Conservation (phyloP, 2,329 filamentous ascomycete species). For the Helminthosporium solani region DNA sequence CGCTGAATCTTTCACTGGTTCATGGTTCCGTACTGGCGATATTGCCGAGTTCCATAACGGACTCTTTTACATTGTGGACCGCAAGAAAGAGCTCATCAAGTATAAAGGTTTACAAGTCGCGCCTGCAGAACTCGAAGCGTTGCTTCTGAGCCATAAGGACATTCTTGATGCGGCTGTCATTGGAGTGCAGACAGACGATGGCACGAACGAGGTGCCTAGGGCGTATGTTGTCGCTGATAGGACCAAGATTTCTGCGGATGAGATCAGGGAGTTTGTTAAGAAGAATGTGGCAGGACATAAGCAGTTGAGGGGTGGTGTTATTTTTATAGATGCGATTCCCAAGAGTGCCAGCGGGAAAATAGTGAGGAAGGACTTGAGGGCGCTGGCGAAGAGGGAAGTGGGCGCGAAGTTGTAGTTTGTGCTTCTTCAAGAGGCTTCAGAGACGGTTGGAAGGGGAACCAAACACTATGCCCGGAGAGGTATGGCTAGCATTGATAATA, state of each 20-base stretch:
- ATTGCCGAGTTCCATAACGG: slow-evolving; percentile 38
- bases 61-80: slow-evolving; percentile 47
- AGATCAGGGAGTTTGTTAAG: slow-evolving; percentile 39
- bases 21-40: slow-evolving; percentile 45
- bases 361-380: slow-evolving; percentile 38
- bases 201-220: slow-evolving; percentile 43
- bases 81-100: slow-evolving; percentile 50
- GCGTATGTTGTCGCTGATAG: slow-evolving; percentile 47
- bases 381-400: slow-evolving; percentile 32
- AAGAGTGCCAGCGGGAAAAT: slow-evolving; percentile 42
- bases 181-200: slow-evolving; percentile 40
- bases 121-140: slow-evolving; percentile 51
- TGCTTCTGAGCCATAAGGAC: slow-evolving; percentile 44
- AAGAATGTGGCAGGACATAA: slow-evolving; percentile 36
- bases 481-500: background rate
- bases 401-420: slow-evolving; percentile 30
- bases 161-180: slow-evolving; percentile 51
- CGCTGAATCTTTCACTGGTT: slow-evolving; percentile 30
- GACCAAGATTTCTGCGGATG: slow-evolving; percentile 26
- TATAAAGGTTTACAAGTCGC: slow-evolving; percentile 54
- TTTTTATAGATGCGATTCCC: slow-evolving; percentile 39
- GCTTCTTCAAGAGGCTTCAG: too few relatives aligned
- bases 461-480: too few relatives aligned
- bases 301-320: slow-evolving; percentile 40
- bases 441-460: too few relatives aligned